Percentiles rank a stretch among this genome's conserved stretches.
Conservation (phyloP, 116 monocot species). For the Posidonia oceanica region DNA sequence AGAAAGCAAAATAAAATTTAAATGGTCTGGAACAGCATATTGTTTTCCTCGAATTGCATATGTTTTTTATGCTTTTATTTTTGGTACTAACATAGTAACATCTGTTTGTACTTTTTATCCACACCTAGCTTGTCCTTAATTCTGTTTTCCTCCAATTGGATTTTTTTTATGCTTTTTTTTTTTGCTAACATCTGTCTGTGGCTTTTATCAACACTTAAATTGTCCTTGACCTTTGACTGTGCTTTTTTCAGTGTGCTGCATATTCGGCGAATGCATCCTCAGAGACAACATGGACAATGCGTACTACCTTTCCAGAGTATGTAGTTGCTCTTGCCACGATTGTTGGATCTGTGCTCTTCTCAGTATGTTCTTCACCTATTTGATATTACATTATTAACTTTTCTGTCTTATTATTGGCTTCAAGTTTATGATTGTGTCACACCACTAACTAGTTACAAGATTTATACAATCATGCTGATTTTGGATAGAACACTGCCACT, state of each 20-base stretch:
- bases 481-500: no score
- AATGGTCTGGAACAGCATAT: no score
- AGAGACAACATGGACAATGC: constrained; percentile 89
- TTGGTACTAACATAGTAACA: background rate
- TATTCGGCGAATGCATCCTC: constrained; percentile 54
- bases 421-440: no score
- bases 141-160: background rate
- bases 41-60: background rate
- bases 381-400: background rate
- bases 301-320: constrained; percentile 90
- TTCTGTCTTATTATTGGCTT: no score
- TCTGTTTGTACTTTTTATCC: background rate
- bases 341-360: constrained; percentile 93
- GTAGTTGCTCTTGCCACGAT: constrained; percentile 93
- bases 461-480: no score
- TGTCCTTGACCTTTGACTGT: background rate
- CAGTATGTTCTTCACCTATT: constrained; percentile 31
- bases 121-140: background rate
- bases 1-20: no score
- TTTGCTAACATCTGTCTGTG: background rate
- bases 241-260: constrained; percentile 60
- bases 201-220: constrained; percentile 1
- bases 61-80: background rate
- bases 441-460: no score
- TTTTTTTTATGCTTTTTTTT: constrained; percentile 2